Evolutionary conservation across 225 moss, liverwort and hornwort species (phyloP), one percentile per base, ranked within the genome.

Genomic region (Neckera pumila): DNA sequence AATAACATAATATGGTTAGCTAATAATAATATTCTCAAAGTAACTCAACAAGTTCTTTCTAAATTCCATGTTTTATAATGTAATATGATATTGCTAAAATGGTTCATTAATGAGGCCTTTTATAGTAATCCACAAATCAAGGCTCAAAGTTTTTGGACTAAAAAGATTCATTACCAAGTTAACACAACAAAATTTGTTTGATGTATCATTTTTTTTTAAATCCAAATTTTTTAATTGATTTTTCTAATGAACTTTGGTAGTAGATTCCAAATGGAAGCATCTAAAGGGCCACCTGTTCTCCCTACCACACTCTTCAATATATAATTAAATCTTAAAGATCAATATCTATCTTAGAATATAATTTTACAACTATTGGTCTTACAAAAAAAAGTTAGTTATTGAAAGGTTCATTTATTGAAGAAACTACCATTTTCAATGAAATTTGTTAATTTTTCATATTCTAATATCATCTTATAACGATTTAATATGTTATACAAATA

Each of bases 41-140:
- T 20, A 6, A 10, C 7, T 66, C 0, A 0, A 36, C 2, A 20
- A 7, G 16, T 1, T 66, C 36, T 36, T 20, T 66, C 0, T 6
- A 20, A 19, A 19, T 16, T 11, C 11, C 3, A 66, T 36, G 19
- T 3, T 19, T 36, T 66, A 3, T 10, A 66, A 36, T 66, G 31
- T 63, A 66, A 3, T 36, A 66, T 20, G 3, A 19, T 11, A 6
- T 36, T 36, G 20, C 1, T 66, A 1, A 66, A 66, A 66, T 20
- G 19, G 6, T 19, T 66, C 66, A 64, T 64, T 10, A 11, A 34
- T 36, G 34, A 65, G 3, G 19, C 18, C 34, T 34, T 34, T 34
- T 17, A 34, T 12, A 34, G 6, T 65, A 34, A 65, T 10, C 5
- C 1, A 18, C 9, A 65, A 65, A 34, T 65, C 10, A 65, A 65